A percentile compares a stretch with the other conserved stretches of the same genome.
These are phyloP conservation scores for Penicillium flavigenum DNA, from an alignment of 495 filamentous ascomycete species.

Conservation along the genomic window DNA sequence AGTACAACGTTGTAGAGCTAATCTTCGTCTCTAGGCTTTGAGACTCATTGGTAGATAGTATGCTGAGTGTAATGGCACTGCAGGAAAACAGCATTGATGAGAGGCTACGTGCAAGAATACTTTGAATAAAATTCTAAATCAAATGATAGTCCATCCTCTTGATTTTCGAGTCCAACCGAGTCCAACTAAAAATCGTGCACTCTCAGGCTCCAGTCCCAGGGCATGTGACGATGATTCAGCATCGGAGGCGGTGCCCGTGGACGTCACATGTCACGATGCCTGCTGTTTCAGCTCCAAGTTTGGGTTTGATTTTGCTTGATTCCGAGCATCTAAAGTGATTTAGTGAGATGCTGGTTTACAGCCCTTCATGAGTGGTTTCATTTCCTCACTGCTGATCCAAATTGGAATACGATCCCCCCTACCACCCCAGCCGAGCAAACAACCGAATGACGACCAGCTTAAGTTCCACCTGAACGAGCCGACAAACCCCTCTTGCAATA, in stretches of 20 bases:
- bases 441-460: conserved; percentile 16
- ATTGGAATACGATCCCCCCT: conserved; percentile 73
- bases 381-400: conserved; percentile 73
- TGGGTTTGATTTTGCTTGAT: conserved; percentile 8
- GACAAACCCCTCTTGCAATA: conserved; percentile 15
- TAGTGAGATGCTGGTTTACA: conserved; percentile 18
- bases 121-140: background rate
- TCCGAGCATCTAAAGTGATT: conserved; percentile 3
- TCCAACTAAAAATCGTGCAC: background rate
- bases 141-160: background rate
- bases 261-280: conserved; percentile 28
- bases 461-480: conserved; percentile 18
- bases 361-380: conserved; percentile 66
- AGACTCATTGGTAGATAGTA: background rate
- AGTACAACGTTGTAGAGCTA: background rate
- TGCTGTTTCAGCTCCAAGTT: conserved; percentile 6
- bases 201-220: background rate
- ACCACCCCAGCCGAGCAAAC: conserved; percentile 38
- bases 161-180: background rate
- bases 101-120: background rate
- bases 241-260: conserved; percentile 13
- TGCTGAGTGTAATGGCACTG: background rate
- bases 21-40: background rate
- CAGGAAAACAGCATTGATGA: background rate
- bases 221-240: conserved; percentile 23